phyloP scores from a whole-genome alignment of 2,329 filamentous ascomycete genomes.

The Colletotrichum spinosum region DNA sequence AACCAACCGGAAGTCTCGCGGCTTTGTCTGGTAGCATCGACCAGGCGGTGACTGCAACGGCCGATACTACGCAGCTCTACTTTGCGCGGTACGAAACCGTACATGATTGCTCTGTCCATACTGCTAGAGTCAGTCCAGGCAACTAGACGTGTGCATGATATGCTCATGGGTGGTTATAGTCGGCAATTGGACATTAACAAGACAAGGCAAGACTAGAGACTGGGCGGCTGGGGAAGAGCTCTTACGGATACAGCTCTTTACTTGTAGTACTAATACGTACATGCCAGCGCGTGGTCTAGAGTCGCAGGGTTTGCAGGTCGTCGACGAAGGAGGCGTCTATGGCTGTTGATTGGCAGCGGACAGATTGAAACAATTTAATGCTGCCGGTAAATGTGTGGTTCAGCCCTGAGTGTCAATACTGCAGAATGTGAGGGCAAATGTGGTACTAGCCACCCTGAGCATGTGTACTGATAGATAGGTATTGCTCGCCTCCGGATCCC shows the following conservation, averaged over 20 bases:
- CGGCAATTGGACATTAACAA: background rate
- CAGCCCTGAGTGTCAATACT: too few relatives aligned
- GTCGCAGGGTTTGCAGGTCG: conserved; percentile 19
- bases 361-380: conserved; percentile 14
- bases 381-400: background rate
- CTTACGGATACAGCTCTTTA: too few relatives aligned
- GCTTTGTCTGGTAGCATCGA: conserved; percentile 7
- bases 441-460: background rate
- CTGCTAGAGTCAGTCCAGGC: too few relatives aligned
- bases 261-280: background rate
- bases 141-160: background rate
- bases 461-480: background rate
- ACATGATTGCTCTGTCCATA: too few relatives aligned
- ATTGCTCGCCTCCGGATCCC: conserved; percentile 1
- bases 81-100: background rate
- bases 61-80: conserved; percentile 20
- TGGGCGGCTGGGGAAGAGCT: background rate
- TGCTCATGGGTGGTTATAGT: conserved; percentile 10
- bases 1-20: conserved; percentile 14
- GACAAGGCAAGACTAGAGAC: background rate
- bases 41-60: conserved; percentile 19
- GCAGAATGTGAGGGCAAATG: too few relatives aligned
- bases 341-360: conserved; percentile 17
- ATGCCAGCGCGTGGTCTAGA: conserved; percentile 29
- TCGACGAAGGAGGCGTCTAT: conserved; percentile 18